A percentile compares a stretch with the other conserved stretches of the same genome.
These are phyloP conservation scores for Pneumocystis canis DNA, from an alignment of 1,139 yeast species.

Conservation along the genomic window DNA sequence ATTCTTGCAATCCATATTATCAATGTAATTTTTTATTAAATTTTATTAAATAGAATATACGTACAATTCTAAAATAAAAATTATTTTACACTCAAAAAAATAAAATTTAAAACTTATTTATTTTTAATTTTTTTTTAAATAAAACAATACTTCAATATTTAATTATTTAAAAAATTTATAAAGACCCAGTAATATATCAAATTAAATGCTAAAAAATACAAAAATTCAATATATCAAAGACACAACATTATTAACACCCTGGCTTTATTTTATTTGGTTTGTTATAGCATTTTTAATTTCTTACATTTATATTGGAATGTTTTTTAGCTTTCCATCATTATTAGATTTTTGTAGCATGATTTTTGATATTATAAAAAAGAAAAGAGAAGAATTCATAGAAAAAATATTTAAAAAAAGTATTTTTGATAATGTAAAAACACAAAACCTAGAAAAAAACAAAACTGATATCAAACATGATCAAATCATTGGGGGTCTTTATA, in stretches of 20 bases:
- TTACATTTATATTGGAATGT: not conserved
- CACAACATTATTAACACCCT: not conserved
- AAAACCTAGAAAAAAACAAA: not conserved
- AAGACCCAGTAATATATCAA: not conserved
- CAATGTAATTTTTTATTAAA: not conserved
- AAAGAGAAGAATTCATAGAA: not conserved
- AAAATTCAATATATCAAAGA: not conserved
- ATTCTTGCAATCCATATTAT: not conserved
- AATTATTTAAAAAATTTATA: not conserved
- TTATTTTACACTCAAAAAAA: not conserved
- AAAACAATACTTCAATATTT: not conserved
- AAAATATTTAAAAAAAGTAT: not conserved
- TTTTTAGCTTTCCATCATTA: not conserved
- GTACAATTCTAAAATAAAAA: too few relatives aligned
- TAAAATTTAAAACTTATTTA: not conserved
- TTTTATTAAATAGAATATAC: not conserved
- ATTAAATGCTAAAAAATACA: not conserved
- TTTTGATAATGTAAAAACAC: not conserved
- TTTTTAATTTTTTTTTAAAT: not conserved
- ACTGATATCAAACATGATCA: not conserved
- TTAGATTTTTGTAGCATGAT: not conserved
- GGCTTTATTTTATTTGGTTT: not conserved
- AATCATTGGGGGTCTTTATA: not conserved
- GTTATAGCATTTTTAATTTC: not conserved
- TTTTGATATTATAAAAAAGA: not conserved